These are phyloP conservation scores for Leersia perrieri DNA, from an alignment of 176 grass and related monocot genomes.

Conservation along the genomic window DNA sequence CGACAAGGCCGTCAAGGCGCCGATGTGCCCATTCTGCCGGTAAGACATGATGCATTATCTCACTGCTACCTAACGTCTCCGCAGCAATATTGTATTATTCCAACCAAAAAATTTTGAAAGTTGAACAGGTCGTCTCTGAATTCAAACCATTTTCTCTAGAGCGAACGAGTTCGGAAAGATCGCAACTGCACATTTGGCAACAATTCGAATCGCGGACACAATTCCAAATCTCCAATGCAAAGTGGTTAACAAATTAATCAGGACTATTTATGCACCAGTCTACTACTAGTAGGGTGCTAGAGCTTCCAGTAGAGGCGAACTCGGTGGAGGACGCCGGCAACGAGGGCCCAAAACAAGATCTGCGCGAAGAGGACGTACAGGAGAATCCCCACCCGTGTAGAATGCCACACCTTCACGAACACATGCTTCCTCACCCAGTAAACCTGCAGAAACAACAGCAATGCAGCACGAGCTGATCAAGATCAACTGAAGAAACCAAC, in stretches of 20 bases:
- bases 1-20: not conserved
- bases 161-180: not conserved
- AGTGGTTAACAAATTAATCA: not conserved
- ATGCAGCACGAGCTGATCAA: not conserved
- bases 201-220: no score
- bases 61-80: not conserved
- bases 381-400: slow-evolving; percentile 66
- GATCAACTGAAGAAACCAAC: not conserved
- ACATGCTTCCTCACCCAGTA: slow-evolving; percentile 93
- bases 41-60: not conserved
- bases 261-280: not conserved
- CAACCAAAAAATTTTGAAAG: not conserved
- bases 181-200: not conserved
- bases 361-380: slow-evolving; percentile 85
- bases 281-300: not conserved
- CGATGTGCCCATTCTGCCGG: not conserved
- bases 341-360: slow-evolving; percentile 80
- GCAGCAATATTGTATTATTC: not conserved
- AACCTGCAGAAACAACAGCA: slow-evolving; percentile 39
- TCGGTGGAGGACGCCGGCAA: slow-evolving; percentile 68
- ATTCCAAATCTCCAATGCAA: no score
- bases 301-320: slow-evolving; percentile 84
- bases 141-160: not conserved
- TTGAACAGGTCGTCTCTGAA: not conserved
- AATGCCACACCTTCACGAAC: slow-evolving; percentile 80